Conservation (phyloP, 129 eudicot species). For the Artemisia argyi region DNA sequence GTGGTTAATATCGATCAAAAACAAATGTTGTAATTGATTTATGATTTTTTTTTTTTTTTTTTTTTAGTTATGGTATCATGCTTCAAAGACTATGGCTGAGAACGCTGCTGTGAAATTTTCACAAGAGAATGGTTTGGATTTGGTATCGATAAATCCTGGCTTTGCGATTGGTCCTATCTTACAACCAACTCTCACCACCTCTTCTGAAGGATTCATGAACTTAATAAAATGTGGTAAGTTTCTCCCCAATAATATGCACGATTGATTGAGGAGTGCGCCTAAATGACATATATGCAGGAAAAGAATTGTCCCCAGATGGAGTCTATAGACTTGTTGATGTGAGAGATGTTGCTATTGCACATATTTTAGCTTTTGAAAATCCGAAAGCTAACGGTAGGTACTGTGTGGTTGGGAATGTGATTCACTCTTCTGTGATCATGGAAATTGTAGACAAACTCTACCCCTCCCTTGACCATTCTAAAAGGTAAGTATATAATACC, state of each 20-base stretch:
- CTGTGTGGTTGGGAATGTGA: too few relatives aligned
- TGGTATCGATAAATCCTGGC: slow-evolving; percentile 31
- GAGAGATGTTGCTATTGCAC: too few relatives aligned
- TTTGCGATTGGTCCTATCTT: slow-evolving; percentile 36
- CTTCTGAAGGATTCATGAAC: slow-evolving; percentile 20
- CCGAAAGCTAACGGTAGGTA: too few relatives aligned
- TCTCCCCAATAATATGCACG: too few relatives aligned
- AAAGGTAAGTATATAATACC: slow-evolving; percentile 14
- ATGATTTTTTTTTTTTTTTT: too few relatives aligned
- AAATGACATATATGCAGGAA: slow-evolving; percentile 23
- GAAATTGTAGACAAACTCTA: slow-evolving; percentile 21
- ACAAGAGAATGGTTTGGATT: slow-evolving; percentile 37
- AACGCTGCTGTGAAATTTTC: slow-evolving; percentile 42
- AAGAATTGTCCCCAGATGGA: slow-evolving; percentile 28
- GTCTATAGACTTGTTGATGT: too few relatives aligned
- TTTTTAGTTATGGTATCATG: slow-evolving; percentile 26
- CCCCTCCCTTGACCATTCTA: slow-evolving; percentile 31
- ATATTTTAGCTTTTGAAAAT: too few relatives aligned
- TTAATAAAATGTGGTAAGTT: slow-evolving; percentile 14
- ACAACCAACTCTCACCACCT: slow-evolving; percentile 35
- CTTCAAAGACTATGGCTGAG: slow-evolving; percentile 47
- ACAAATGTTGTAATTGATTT: too few relatives aligned
- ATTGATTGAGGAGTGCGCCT: too few relatives aligned
- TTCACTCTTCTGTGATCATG: too few relatives aligned
- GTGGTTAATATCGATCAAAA: too few relatives aligned